Evolutionary conservation across 1,139 yeast species (phyloP).

Genomic region (Yamadazyma sp.): DNA sequence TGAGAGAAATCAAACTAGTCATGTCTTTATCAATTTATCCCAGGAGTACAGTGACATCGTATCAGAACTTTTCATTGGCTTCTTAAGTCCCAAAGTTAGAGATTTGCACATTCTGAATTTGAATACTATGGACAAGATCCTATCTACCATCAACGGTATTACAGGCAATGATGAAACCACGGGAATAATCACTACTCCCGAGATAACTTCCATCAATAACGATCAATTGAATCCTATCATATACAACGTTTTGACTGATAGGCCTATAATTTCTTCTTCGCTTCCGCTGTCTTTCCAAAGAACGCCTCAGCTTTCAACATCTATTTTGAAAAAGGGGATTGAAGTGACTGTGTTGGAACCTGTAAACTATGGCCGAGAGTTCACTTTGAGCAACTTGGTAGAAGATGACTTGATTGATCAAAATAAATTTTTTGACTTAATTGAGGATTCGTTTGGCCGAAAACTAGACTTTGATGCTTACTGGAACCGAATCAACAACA

Average conservation of each 20-base stretch:
- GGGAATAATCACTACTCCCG: slow-evolving; percentile 43
- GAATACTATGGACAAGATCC: slow-evolving; percentile 48
- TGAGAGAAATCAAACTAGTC: slow-evolving; percentile 80
- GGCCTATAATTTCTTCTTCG: slow-evolving; percentile 91
- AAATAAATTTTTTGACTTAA: slow-evolving; percentile 53
- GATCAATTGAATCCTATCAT: slow-evolving; percentile 74
- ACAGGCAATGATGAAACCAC: slow-evolving; percentile 45
- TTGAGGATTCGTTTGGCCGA: slow-evolving; percentile 80
- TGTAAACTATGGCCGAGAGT: slow-evolving; percentile 28
- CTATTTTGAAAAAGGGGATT: slow-evolving; percentile 78
- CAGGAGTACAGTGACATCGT: slow-evolving; percentile 76
- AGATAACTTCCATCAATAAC: slow-evolving; percentile 42
- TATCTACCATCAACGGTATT: slow-evolving; percentile 30
- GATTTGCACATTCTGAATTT: slow-evolving; percentile 58
- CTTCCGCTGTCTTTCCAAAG: slow-evolving; percentile 71
- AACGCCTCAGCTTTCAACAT: slow-evolving; percentile 70
- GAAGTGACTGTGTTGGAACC: slow-evolving; percentile 54
- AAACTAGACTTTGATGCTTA: slow-evolving; percentile 65
- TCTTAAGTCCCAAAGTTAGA: slow-evolving; percentile 42
- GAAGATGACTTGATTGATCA: slow-evolving; percentile 55
- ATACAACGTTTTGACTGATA: slow-evolving; percentile 84
- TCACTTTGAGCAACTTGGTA: slow-evolving; percentile 46
- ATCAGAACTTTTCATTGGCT: slow-evolving; percentile 60
- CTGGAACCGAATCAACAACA: slow-evolving; percentile 59
- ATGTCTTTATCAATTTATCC: slow-evolving; percentile 79